These are phyloP conservation scores for Loxodes magnus DNA, from an alignment of 73 alveolate species.

Conservation along the genomic window DNA sequence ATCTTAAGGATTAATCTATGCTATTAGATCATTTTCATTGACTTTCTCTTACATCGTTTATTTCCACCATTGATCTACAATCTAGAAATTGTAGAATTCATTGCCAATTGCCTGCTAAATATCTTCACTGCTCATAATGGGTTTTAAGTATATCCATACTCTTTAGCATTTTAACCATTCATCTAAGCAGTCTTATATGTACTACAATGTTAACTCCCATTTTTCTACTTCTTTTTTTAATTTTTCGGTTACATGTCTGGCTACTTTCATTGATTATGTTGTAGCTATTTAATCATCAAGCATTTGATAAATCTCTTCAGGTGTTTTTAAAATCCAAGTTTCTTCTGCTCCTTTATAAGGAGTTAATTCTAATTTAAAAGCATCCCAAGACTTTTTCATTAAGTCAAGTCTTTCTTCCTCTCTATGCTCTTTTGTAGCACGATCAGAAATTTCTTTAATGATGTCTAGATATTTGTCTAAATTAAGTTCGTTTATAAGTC, in stretches of 20 bases:
- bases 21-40: constrained; percentile 31
- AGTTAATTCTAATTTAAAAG: constrained; percentile 39
- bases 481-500: no score
- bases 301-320: constrained; percentile 54
- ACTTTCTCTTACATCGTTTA: constrained; percentile 53
- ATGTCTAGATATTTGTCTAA: constrained; percentile 58
- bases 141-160: constrained; percentile 97
- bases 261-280: constrained; percentile 62
- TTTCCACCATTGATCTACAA: constrained; percentile 82
- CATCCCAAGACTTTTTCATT: constrained; percentile 49
- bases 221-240: constrained; percentile 59
- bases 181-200: constrained; percentile 84
- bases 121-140: constrained; percentile 97
- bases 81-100: constrained; percentile 65
- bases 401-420: constrained; percentile 51
- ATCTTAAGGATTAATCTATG: constrained; percentile 65
- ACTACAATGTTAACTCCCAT: constrained; percentile 63
- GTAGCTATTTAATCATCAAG: constrained; percentile 67
- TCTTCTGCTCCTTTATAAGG: constrained; percentile 44
- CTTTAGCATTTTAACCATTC: constrained; percentile 90
- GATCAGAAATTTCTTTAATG: constrained; percentile 77
- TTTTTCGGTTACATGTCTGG: constrained; percentile 53
- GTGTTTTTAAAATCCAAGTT: constrained; percentile 55
- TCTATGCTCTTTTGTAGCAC: constrained; percentile 62
- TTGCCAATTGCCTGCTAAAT: constrained; percentile 85